Conservation (phyloP, 768 basidiomycete genomes). For the Calocybe gangraenosa region DNA sequence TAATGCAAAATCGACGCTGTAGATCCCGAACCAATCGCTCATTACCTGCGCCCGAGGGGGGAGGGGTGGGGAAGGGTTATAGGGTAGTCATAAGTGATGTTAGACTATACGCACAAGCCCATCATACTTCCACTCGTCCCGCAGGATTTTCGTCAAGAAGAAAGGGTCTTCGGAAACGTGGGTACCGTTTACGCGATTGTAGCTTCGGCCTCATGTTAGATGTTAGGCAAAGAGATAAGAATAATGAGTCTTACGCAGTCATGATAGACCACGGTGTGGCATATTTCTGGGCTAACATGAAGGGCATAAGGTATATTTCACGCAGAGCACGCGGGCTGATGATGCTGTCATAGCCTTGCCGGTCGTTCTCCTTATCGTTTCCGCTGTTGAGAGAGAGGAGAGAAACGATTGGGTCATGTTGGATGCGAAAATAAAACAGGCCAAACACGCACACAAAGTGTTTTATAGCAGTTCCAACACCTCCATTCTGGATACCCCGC, state of each 20-base stretch:
- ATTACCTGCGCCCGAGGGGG: conserved; percentile 55
- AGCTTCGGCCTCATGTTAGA: conserved; percentile 32
- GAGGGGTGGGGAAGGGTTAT: no score
- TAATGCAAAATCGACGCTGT: conserved; percentile 57
- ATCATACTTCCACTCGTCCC: conserved; percentile 73
- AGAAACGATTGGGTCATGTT: no score
- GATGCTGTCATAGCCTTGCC: conserved; percentile 63
- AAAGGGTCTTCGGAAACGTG: conserved; percentile 64
- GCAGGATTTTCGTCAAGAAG: conserved; percentile 54
- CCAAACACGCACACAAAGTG: conserved; percentile 61
- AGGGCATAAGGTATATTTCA: conserved; percentile 74
- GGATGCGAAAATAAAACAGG: not conserved
- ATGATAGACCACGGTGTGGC: conserved; percentile 67
- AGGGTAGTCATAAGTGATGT: not conserved
- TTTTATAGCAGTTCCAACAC: conserved; percentile 75
- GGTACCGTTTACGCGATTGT: conserved; percentile 73
- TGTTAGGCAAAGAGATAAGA: not conserved
- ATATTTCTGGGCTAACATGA: conserved; percentile 67
- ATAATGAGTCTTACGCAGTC: conserved; percentile 50
- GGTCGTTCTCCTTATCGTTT: conserved; percentile 82
- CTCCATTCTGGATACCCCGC: conserved; percentile 73
- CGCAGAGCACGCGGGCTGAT: conserved; percentile 64
- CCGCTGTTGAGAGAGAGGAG: conserved; percentile 38
- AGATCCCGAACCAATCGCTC: conserved; percentile 84
- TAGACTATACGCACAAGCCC: conserved; percentile 40